Percentiles rank a stretch among this genome's conserved stretches.
Evolutionary conservation across 116 monocot species (phyloP).

Genomic region (Dioscorea cayenensis): DNA sequence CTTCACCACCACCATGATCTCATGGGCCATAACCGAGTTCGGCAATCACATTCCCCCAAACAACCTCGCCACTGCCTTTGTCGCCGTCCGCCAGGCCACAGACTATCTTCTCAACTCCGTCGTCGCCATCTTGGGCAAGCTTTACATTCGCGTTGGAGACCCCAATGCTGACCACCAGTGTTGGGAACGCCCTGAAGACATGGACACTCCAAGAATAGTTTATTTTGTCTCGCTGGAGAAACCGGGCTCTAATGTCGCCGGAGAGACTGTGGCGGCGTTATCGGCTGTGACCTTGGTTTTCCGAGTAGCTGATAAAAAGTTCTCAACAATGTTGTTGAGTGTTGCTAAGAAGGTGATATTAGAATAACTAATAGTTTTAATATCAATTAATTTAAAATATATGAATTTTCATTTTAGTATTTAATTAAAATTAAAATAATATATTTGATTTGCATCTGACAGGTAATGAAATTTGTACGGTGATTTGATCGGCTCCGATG

Average conservation of each 20-base stretch:
- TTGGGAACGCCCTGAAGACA: conserved; percentile 69
- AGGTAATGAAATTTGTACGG: conserved; percentile 52
- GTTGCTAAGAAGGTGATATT: conserved; percentile 13
- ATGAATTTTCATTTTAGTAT: too few relatives aligned
- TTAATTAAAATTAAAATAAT: too few relatives aligned
- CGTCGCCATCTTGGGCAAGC: conserved; percentile 19
- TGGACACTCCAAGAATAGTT: conserved; percentile 36
- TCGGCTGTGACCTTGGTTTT: conserved; percentile 30
- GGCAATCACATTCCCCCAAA: conserved; percentile 41
- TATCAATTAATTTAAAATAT: too few relatives aligned
- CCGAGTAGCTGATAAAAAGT: conserved; percentile 8
- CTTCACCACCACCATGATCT: conserved; percentile 80
- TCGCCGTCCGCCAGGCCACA: conserved; percentile 65
- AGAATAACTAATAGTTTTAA: too few relatives aligned
- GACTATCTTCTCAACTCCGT: conserved; percentile 79
- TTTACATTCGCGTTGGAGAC: conserved; percentile 67
- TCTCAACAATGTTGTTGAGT: conserved; percentile 18
- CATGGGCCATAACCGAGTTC: conserved; percentile 67
- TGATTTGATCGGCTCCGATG: too few relatives aligned
- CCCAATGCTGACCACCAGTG: conserved; percentile 48
- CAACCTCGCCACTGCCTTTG: conserved; percentile 27
- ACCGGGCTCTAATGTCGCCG: conserved; percentile 42
- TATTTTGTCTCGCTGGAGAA: conserved; percentile 26
- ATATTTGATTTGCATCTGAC: too few relatives aligned
- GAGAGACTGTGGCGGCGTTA: conserved; percentile 46